Base-by-base conservation (phyloP, 176 grass and related monocot species). In the Dendrocalamus sinicus region DNA sequence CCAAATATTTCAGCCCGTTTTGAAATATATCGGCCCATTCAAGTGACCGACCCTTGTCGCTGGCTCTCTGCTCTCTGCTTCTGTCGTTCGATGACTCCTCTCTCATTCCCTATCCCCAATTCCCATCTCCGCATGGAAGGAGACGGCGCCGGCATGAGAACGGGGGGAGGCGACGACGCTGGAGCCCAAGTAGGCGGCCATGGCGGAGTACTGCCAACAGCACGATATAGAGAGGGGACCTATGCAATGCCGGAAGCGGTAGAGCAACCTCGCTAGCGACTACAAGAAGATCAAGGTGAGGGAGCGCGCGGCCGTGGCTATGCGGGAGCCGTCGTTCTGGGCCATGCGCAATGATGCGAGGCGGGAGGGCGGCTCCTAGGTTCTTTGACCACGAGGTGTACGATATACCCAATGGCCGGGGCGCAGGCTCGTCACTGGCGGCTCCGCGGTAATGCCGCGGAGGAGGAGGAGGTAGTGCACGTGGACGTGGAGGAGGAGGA, bases 201-300 rank as follows among this genome's bases (percentile, higher is more conserved):
- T 98, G 47, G 92, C 93, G 9, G 91, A 90, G 77, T 95, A 95
- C 76, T 98, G 96, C 84, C 77, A 87, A 64, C 84, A 90, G 35
- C 96, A 98, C 55, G 96, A 89, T 20, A 89, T 98, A 22, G 91
- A 92, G 80, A 88, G 93, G 48, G 93, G 93, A 0, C 83, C 93
- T 37, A 93, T 98, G 50, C 93, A 98, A 91, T 98, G 93, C 86
- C 87, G 96, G 54, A 98, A 98, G 88, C 83, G 93, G 63, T 98
- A 93, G 91, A 98, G 96, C 80, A 98, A 98, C 73, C 96, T 98
- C n/a, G 93, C 96, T 3, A 91, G 93, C 7, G 93, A 98, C 77
- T 98, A 89, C 69, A 98, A 98, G 90, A 98, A 98, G 88, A 98
- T 98, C 64, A 95, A 92, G 86, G 96, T 95, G 87, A 95, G 96